Evolutionary conservation across 2,329 filamentous ascomycete genomes (phyloP), one percentile per base, ranked within the genome.

Genomic region (Penicillium hordei): DNA sequence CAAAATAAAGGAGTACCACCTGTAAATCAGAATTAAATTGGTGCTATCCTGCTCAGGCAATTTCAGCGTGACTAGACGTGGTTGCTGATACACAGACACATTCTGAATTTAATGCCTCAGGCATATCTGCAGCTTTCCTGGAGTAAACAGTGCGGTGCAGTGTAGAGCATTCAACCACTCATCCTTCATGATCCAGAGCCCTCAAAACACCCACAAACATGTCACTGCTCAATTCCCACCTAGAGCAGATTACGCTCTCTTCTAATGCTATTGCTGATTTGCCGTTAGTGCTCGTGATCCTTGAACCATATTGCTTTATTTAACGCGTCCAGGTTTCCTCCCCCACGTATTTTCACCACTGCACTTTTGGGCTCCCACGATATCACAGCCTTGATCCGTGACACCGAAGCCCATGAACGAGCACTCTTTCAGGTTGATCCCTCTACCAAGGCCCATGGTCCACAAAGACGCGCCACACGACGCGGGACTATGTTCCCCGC

Each of bases 281-380:
- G 19, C 88, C 88, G 89, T 92, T 78, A 60, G 85, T 61, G 40
- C 31, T 13, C 34, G 29, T 40, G 43, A 49, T 29, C 46, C 43
- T 27, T 29, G 38, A n/a, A 10, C 31, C 40, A 44, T 29, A n/a
- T n/a, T 43, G 34, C 25, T 31, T 25, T 38, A 15, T 19, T 59
- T 61, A 55, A 64, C 59, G 10, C 59, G 25, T 49, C 45, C 70
- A 95, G 91, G 34, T 97, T 97, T 68, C 91, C 91, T 40, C 86
- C 86, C 2, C 91, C 93, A n/a, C 95, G 91, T 69, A 92, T 94
- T 70, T 99, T 97, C 78, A 94, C 93, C 65, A 97, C 96, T 74
- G 92, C 94, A 34, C 83, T 99, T 39, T 86, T 97, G 48, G 87
- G 89, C 56, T 87, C 87, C 65, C 88, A 93, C 75, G 94, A 99